phyloP scores from a whole-genome alignment of 768 basidiomycete species.

The Mycena vitilis region DNA sequence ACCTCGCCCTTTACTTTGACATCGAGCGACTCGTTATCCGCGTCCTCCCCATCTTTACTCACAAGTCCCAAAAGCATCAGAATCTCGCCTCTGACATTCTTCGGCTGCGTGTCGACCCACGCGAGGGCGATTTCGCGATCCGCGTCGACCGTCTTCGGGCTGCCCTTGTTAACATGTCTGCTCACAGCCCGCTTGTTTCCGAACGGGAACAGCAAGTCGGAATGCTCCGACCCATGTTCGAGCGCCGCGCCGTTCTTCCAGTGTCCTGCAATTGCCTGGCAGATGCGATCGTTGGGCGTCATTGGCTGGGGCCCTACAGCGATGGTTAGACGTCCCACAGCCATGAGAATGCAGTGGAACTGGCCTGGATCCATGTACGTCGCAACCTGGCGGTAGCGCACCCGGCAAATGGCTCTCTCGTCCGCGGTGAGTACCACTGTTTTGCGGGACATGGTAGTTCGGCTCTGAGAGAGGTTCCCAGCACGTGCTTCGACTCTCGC shows the following conservation, averaged over 20 bases:
- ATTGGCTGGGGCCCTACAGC: slow-evolving; percentile 16
- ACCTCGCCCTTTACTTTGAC: neutral
- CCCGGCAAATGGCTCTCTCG: slow-evolving; percentile 29
- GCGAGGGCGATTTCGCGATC: slow-evolving; percentile 22
- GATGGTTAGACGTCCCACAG: too few relatives aligned
- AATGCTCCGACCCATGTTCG: slow-evolving; percentile 20
- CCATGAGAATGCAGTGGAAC: neutral
- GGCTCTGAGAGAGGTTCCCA: neutral
- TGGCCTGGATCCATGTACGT: slow-evolving; percentile 31
- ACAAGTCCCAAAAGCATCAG: slow-evolving; percentile 14
- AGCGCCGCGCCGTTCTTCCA: slow-evolving; percentile 23
- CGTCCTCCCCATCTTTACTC: neutral
- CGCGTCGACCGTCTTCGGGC: neutral
- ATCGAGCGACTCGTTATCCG: neutral
- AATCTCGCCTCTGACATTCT: neutral
- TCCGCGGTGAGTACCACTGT: slow-evolving; percentile 18
- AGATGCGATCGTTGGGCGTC: slow-evolving; percentile 21
- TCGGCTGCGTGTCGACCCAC: slow-evolving; percentile 19
- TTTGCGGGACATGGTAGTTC: slow-evolving; percentile 20
- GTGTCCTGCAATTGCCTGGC: slow-evolving; percentile 23
- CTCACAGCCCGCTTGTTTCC: slow-evolving; percentile 28
- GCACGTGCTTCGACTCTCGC: neutral
- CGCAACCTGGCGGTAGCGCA: slow-evolving; percentile 28
- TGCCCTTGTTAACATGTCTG: slow-evolving; percentile 28
- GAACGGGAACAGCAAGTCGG: slow-evolving; percentile 25